These are phyloP conservation scores for Lunularia cruciata DNA, from an alignment of 225 moss, liverwort and hornwort genomes.

Conservation along the genomic window DNA sequence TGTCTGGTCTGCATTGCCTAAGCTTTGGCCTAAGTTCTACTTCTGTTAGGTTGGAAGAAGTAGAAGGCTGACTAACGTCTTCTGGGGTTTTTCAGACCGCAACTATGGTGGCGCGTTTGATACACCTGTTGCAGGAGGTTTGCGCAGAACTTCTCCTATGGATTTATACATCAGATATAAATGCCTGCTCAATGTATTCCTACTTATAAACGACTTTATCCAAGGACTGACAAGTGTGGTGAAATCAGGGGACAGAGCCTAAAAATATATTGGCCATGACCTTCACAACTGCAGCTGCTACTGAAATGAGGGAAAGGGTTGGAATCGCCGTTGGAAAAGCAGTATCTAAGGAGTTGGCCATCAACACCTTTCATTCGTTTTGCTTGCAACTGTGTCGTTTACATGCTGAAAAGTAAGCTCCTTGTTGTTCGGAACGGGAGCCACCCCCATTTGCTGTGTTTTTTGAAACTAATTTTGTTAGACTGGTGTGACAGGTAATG, in stretches of 20 bases:
- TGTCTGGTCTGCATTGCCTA: background rate
- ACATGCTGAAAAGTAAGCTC: slow-evolving; percentile 87
- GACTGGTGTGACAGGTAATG: too few species aligned
- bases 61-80: background rate
- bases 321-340: slow-evolving; percentile 66
- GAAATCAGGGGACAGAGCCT: slow-evolving; percentile 69
- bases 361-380: slow-evolving; percentile 88
- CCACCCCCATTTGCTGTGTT: too few species aligned
- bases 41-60: too few species aligned
- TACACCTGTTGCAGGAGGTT: slow-evolving; percentile 45
- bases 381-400: slow-evolving; percentile 88
- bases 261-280: slow-evolving; percentile 89
- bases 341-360: slow-evolving; percentile 70
- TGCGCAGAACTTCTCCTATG: background rate
- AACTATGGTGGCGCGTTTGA: slow-evolving; percentile 48
- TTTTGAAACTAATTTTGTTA: too few species aligned
- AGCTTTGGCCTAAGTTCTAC: too few species aligned
- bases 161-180: background rate
- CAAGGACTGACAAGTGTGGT: background rate
- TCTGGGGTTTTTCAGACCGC: slow-evolving; percentile 33
- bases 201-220: background rate
- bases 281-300: slow-evolving; percentile 88
- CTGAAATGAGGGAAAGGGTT: slow-evolving; percentile 89
- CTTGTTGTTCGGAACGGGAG: too few species aligned
- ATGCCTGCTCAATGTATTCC: too few species aligned